Evolutionary conservation across 331 rosid genomes (phyloP).

Genomic region (Malus hybrid): DNA sequence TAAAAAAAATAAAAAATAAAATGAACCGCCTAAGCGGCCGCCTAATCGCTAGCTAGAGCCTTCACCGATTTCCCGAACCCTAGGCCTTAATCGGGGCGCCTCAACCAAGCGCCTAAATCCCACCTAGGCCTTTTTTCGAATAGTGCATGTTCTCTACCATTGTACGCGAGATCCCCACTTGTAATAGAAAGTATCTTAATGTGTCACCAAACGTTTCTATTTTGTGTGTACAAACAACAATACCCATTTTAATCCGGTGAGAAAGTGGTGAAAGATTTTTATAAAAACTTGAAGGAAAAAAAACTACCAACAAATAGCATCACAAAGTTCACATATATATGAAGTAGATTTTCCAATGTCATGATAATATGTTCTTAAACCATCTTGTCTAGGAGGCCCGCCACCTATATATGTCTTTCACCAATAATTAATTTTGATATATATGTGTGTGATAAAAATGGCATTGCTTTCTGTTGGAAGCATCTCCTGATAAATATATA

Average conservation of each 20-base stretch:
- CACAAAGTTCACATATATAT: not conserved
- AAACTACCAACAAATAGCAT: not conserved
- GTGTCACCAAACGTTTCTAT: not conserved
- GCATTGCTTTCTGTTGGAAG: constrained; percentile 50
- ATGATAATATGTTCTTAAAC: not conserved
- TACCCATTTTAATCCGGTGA: not conserved
- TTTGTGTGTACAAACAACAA: not conserved
- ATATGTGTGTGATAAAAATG: constrained; percentile 6
- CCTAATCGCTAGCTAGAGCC: too few relatives aligned
- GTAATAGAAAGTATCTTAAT: not conserved
- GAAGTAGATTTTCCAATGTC: not conserved
- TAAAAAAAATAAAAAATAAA: too few relatives aligned
- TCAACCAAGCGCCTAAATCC: too few relatives aligned
- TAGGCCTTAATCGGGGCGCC: too few relatives aligned
- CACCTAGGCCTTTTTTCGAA: too few relatives aligned
- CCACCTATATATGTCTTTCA: not conserved
- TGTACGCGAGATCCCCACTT: not conserved
- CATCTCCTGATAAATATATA: constrained; percentile 33
- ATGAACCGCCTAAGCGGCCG: too few relatives aligned
- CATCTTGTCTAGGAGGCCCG: not conserved
- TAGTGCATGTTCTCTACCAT: too few relatives aligned
- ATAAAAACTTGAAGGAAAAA: too few relatives aligned
- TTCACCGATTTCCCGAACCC: too few relatives aligned
- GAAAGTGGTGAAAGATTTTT: not conserved
- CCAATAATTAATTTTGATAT: constrained; percentile 23